These are phyloP conservation scores for Chlamydomonas sp. DNA, from an alignment of 139 green algal species.

Conservation along the genomic window DNA sequence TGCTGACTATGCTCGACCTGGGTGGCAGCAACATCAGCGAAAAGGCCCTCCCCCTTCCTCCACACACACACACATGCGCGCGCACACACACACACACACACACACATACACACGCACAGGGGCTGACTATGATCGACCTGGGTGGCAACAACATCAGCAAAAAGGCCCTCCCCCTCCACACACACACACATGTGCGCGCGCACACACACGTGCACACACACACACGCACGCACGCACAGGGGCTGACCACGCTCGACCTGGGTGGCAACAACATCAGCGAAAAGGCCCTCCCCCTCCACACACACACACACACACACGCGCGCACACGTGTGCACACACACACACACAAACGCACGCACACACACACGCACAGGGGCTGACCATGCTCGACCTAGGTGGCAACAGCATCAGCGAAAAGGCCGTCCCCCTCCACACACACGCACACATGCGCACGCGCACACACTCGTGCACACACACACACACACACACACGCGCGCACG, in stretches of 20 bases:
- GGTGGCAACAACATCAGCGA: constrained; percentile 15
- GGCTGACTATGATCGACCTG: constrained; percentile 38
- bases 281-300: no score
- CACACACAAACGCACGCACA: no score
- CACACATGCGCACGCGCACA: no score
- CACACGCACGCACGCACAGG: no score
- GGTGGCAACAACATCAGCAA: constrained; percentile 15
- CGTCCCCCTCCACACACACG: no score
- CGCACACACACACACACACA: not conserved
- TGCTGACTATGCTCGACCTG: constrained; percentile 78
- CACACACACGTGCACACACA: not conserved
- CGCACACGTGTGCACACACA: not conserved
- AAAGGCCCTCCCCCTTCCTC: no score
- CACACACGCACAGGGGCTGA: no score
- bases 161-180: no score
- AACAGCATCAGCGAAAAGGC: constrained; percentile 11
- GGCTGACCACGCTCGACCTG: constrained; percentile 38
- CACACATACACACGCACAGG: no score
- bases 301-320: not conserved
- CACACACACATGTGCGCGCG: not conserved
- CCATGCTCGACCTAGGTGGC: constrained; percentile 6
- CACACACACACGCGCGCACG: no score
- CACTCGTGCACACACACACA: no score
- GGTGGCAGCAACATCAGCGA: constrained; percentile 89
- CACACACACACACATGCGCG: not conserved